Evolutionary conservation across 257 asterid species (phyloP).

Genomic region (Solanum sitiens): DNA sequence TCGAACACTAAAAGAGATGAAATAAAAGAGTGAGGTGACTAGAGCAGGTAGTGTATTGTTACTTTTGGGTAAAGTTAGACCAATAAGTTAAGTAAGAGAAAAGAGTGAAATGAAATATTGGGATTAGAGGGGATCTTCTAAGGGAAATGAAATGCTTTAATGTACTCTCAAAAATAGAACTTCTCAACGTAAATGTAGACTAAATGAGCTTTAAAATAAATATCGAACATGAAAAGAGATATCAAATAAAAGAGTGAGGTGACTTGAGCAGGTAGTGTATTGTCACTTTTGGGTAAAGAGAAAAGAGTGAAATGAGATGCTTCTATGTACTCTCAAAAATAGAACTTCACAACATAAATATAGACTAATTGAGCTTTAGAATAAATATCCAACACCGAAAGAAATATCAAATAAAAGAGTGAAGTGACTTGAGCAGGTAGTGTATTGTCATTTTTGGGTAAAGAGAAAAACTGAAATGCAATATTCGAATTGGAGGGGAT

Average conservation of each 20-base stretch:
- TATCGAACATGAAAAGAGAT: background rate
- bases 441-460: background rate
- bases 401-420: background rate
- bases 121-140: background rate
- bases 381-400: background rate
- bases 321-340: too few species aligned
- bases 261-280: background rate
- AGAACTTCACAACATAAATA: background rate
- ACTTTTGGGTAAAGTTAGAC: background rate
- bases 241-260: background rate
- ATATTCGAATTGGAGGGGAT: too few species aligned
- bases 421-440: background rate
- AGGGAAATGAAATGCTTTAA: too few species aligned
- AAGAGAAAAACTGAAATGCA: background rate
- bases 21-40: background rate
- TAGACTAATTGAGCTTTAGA: background rate
- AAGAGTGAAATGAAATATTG: background rate
- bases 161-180: too few species aligned
- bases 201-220: accelerated
- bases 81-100: background rate
- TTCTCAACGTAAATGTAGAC: background rate
- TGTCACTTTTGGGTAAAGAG: background rate
- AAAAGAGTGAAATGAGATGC: background rate
- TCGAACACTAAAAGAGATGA: background rate
- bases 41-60: background rate